phyloP scores from a whole-genome alignment of 2,329 filamentous ascomycete species.

The Elsinoe perseae region DNA sequence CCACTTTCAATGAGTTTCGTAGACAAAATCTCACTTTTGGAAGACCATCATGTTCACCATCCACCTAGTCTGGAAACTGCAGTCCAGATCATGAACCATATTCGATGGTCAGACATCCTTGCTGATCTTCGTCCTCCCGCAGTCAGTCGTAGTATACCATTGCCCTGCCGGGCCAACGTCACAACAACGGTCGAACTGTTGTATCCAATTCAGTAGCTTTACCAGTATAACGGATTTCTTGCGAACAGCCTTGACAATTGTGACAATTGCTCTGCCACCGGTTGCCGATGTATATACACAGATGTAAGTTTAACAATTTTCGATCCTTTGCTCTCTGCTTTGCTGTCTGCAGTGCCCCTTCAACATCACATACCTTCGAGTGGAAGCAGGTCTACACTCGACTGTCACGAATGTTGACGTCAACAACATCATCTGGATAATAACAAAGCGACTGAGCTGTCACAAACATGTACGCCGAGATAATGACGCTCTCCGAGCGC shows the following conservation, averaged over 20 bases:
- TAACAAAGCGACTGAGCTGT: not conserved
- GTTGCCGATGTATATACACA: slow-evolving; percentile 6
- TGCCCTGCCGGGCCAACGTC: slow-evolving; percentile 11
- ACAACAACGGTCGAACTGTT: slow-evolving; percentile 10
- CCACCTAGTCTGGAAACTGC: no score
- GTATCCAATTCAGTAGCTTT: slow-evolving; percentile 12
- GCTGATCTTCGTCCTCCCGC: slow-evolving; percentile 2
- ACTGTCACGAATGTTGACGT: not conserved
- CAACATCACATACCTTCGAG: not conserved
- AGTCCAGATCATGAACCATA: not conserved
- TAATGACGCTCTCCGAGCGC: slow-evolving; percentile 4
- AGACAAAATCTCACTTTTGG: no score
- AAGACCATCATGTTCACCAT: not conserved
- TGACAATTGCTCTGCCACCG: not conserved
- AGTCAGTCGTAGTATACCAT: not conserved
- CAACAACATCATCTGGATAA: not conserved
- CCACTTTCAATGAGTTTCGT: no score
- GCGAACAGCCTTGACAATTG: slow-evolving; percentile 11
- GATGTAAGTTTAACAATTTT: not conserved
- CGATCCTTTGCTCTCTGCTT: not conserved
- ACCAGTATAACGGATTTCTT: slow-evolving; percentile 13
- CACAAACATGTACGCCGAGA: not conserved
- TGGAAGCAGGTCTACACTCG: slow-evolving; percentile 9
- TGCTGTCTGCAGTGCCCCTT: no score
- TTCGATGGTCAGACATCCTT: not conserved